Base-by-base conservation (phyloP, 108 stramenopile genomes). In the Fragilaria crotonensis region DNA sequence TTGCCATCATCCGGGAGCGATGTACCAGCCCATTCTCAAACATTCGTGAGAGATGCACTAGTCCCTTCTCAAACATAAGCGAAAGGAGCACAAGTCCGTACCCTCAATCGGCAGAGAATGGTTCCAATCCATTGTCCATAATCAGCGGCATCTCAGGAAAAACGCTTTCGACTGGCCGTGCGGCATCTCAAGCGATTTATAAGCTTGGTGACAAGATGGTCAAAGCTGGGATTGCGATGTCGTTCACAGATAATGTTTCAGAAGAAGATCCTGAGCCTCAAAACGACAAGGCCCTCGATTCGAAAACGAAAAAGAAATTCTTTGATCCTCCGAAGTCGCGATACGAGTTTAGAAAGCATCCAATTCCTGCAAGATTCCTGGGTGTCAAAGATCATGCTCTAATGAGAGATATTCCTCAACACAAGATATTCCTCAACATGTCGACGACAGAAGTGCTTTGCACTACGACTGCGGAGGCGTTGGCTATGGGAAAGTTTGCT, bases 401-500 rank as follows among this genome's bases (percentile, higher is more conserved):
- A 52, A 62, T 97, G 9, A 68, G 83, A 48, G 80, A 75, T 54
- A 64, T 76, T 44, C 66, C 62, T 0, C 45, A 77, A 19, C 83
- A 95, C 70, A 68, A 86, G 64, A 78, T 95, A 19, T 89, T 95
- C 52, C 71, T 95, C 26, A 95, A 95, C 68, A 87, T 89, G 32
- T 89, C 87, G 19, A 72, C 73, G 1, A 79, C 84, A 5, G 94
- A 95, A 64, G 94, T 95, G 0, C 64, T 95, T 32, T 90, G 89
- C 54, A 95, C 94, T 25, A 92, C 94, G 9, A 78, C 83, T 31
- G 89, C 87, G 4, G 94, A 95, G 72, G 94, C 94, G 4, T 65
- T 95, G 49, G 94, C 90, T 18, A 95, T 95, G 94, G 90, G 90
- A 2, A 95, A 95, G 60, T 95, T 88, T 62, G 89, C 93, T 5